Percentiles rank a stretch among this genome's conserved stretches.
Evolutionary conservation across 2,329 filamentous ascomycete species (phyloP).

Genomic region (Xylaria multiplex): DNA sequence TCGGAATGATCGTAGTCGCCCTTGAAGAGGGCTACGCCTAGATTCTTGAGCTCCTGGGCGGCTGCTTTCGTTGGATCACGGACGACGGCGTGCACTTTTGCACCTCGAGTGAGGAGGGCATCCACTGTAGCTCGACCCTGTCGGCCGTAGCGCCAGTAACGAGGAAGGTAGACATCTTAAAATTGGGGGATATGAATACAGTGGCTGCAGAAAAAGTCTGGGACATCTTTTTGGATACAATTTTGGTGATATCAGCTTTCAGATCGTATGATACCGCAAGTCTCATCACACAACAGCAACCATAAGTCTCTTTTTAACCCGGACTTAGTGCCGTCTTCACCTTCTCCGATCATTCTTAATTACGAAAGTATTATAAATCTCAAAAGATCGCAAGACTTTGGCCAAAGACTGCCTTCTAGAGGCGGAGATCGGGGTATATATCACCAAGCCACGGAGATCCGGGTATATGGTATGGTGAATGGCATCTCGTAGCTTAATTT

Average conservation of each 20-base stretch:
- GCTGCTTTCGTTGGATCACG: slow-evolving; percentile 48
- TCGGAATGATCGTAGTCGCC: slow-evolving; percentile 49
- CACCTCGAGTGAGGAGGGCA: slow-evolving; percentile 48
- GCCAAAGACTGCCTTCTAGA: neutral
- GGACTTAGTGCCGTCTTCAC: neutral
- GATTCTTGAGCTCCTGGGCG: slow-evolving; percentile 35
- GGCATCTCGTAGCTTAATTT: neutral
- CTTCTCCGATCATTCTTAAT: neutral
- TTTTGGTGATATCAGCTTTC: neutral
- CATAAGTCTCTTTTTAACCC: neutral
- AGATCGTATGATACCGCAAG: neutral
- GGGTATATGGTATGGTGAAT: neutral
- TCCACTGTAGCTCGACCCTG: slow-evolving; percentile 47
- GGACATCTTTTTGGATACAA: neutral
- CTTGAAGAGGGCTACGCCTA: slow-evolving; percentile 48
- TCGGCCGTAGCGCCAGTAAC: slow-evolving; percentile 50
- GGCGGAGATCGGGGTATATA: neutral
- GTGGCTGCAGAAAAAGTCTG: too few species aligned
- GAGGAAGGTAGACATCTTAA: slow-evolving; percentile 42
- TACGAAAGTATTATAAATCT: neutral
- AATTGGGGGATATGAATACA: neutral
- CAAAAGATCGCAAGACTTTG: too few species aligned
- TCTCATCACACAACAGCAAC: neutral
- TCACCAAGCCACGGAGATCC: too few species aligned
- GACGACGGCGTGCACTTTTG: slow-evolving; percentile 51